Conservation (phyloP, 1,284 basidiomycete species). For the Sporisorium reilianum region DNA sequence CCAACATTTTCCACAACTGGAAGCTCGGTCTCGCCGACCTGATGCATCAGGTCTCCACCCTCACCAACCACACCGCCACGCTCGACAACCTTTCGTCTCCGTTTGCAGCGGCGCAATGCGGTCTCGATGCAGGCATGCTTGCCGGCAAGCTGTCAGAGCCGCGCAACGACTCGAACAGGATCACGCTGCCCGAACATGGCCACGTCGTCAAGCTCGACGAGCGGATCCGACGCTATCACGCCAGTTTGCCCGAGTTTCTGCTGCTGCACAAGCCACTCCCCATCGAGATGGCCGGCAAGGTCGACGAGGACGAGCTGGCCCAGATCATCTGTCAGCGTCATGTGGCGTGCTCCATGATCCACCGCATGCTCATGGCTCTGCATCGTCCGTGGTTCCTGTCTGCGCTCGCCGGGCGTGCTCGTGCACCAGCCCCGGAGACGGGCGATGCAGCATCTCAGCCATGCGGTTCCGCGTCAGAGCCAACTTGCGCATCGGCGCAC, state of each 20-base stretch:
- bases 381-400: constrained; percentile 40
- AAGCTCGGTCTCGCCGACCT: constrained; percentile 39
- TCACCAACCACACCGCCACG: constrained; percentile 14
- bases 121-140: neutral
- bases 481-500: neutral
- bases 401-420: constrained; percentile 16
- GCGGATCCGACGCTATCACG: constrained; percentile 36
- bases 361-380: constrained; percentile 36
- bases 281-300: constrained; percentile 34
- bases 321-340: constrained; percentile 43
- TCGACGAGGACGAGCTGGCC: constrained; percentile 27
- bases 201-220: constrained; percentile 32
- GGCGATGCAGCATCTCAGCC: neutral
- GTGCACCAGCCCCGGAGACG: neutral
- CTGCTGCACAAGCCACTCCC: constrained; percentile 34
- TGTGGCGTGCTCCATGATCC: constrained; percentile 34
- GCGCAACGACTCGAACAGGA: neutral
- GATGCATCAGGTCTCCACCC: constrained; percentile 34
- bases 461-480: neutral
- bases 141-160: neutral
- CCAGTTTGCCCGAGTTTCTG: constrained; percentile 30
- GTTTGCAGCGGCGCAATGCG: neutral
- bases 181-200: constrained; percentile 15
- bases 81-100: constrained; percentile 3
- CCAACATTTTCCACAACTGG: constrained; percentile 41